Evolutionary conservation across 176 grass and related monocot species (phyloP), one percentile per base, ranked within the genome.

Genomic region (Aegilops longissima): DNA sequence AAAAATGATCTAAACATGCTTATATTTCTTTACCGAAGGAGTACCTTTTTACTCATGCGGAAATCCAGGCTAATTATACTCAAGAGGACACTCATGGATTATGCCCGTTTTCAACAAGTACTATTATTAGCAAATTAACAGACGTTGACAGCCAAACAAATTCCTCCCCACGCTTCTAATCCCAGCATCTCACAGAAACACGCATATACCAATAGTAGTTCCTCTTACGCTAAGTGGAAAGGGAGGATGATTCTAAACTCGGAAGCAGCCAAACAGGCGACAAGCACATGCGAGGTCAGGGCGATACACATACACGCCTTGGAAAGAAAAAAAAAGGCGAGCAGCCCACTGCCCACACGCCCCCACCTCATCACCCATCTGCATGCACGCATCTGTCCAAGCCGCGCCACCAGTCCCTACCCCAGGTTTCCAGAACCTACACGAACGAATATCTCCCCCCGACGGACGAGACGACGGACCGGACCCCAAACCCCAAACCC

Each of bases 371-470:
- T 0, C 49, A 52, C 49, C 49, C 54, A 21, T 58, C 54, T 58
- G 54, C 54, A 12, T 35, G 8, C 36, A 17, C 17, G 58, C 81
- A 66, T 67, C 59, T n/a, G 76, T 85, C 82, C 82, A 81, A 85
- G 71, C 82, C 21, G 40, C 44, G 67, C 42, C 76, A 69, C 81
- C 58, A 61, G 18, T 5, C 14, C 31, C 54, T 25, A 67, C 85
- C 89, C 68, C 79, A 76, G 59, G 68, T 84, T 91, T 91, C 85
- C 11, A 84, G 81, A 91, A 87, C n/a, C 85, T 87, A 91, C 85
- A 47, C 38, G 70, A 73, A 68, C 6, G 61, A 80, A 79, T 72
- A 69, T 58, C 25, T 25, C 25, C 25, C 25, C 25, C 25, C 25
- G 25, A 25, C 25, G 25, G 25, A 25, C 25, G 25, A 25, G 25